These are phyloP conservation scores for Apiotrichum gamsii DNA, from an alignment of 1,284 basidiomycete species.

Conservation along the genomic window DNA sequence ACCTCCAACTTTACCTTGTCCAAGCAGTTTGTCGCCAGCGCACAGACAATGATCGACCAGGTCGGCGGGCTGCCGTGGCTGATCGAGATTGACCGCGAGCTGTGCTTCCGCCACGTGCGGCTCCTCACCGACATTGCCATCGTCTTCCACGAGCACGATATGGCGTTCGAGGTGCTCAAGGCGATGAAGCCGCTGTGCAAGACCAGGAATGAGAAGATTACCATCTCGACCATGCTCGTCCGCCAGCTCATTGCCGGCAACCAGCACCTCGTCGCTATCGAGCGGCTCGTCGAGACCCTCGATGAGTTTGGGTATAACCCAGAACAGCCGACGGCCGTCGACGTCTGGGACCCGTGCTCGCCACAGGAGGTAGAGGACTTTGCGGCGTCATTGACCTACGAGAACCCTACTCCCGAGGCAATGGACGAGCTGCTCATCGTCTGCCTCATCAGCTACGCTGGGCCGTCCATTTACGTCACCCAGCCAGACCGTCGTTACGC, in stretches of 20 bases:
- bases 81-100: conserved; percentile 9
- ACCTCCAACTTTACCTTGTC: conserved; percentile 22
- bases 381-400: not conserved
- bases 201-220: conserved; percentile 20
- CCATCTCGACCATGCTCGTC: conserved; percentile 17
- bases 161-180: conserved; percentile 17
- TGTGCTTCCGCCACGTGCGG: conserved; percentile 20
- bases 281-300: conserved; percentile 12
- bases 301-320: conserved; percentile 24
- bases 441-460: conserved; percentile 26
- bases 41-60: conserved; percentile 16
- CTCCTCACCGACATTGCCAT: conserved; percentile 20
- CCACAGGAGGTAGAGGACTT: conserved; percentile 18
- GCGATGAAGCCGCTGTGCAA: conserved; percentile 14
- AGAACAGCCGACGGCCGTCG: conserved; percentile 4
- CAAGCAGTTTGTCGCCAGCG: conserved; percentile 16
- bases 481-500: conserved; percentile 11
- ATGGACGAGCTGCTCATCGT: conserved; percentile 20
- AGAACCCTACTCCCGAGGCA: conserved; percentile 3
- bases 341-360: conserved; percentile 9
- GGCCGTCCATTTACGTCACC: conserved; percentile 25
- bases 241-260: conserved; percentile 21
- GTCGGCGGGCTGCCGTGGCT: conserved; percentile 19
- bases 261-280: conserved; percentile 13
- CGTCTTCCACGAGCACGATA: conserved; percentile 21